Percentiles rank a stretch among this genome's conserved stretches.
Evolutionary conservation across 192 early-diverging fungal genomes (phyloP).

Genomic region (Dispira parvispora): DNA sequence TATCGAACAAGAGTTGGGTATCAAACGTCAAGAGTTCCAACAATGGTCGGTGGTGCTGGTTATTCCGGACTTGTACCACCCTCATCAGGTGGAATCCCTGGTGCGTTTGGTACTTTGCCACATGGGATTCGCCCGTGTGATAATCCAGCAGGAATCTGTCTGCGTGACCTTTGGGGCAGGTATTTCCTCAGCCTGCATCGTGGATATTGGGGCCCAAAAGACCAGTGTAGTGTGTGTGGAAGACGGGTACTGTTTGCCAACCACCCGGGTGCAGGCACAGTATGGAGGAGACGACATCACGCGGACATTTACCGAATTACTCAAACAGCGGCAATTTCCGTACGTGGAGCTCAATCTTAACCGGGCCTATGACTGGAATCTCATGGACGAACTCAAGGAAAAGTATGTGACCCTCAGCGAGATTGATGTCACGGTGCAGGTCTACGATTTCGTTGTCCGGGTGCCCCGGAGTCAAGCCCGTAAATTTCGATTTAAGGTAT

Average conservation of each 20-base stretch:
- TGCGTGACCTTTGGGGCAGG: slow-evolving; percentile 80
- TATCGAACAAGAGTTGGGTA: slow-evolving; percentile 49
- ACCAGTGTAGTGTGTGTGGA: slow-evolving; percentile 73
- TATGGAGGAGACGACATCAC: slow-evolving; percentile 89
- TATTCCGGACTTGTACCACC: slow-evolving; percentile 61
- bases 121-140: slow-evolving; percentile 59
- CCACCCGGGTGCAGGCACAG: slow-evolving; percentile 44
- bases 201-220: slow-evolving; percentile 83
- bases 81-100: slow-evolving; percentile 41
- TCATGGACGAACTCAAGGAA: slow-evolving; percentile 70
- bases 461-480: slow-evolving; percentile 44
- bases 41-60: slow-evolving; percentile 55
- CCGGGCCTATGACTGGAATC: slow-evolving; percentile 48
- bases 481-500: slow-evolving; percentile 70
- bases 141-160: slow-evolving; percentile 65
- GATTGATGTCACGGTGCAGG: slow-evolving; percentile 63
- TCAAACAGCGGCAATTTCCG: slow-evolving; percentile 53
- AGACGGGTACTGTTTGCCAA: slow-evolving; percentile 56
- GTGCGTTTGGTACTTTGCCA: slow-evolving; percentile 47
- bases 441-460: slow-evolving; percentile 68
- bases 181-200: slow-evolving; percentile 66
- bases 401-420: slow-evolving; percentile 72
- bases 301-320: slow-evolving; percentile 42
- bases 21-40: slow-evolving; percentile 36
- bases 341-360: slow-evolving; percentile 45